phyloP scores from a whole-genome alignment of 2,329 filamentous ascomycete species.

The Elsinoe perseae region DNA sequence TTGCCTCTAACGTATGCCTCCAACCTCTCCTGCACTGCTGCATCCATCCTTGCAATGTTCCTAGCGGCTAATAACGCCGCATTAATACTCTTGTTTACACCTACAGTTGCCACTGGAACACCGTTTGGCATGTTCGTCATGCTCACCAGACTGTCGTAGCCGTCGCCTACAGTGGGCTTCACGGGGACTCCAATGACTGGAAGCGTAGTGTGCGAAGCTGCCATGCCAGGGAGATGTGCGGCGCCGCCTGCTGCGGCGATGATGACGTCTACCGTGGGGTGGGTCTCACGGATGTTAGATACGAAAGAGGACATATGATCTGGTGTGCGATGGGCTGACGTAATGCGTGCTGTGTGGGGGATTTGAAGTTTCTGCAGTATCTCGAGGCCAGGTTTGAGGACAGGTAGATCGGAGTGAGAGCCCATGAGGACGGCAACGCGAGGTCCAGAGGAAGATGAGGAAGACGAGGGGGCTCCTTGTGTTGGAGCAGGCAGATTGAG shows the following conservation, averaged over 20 bases:
- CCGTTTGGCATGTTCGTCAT: slow-evolving; percentile 47
- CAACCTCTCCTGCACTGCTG: slow-evolving; percentile 50
- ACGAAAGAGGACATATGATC: slow-evolving; percentile 41
- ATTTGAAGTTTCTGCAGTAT: slow-evolving; percentile 63
- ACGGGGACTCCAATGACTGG: slow-evolving; percentile 47
- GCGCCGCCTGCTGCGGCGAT: slow-evolving; percentile 45
- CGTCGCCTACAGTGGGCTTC: slow-evolving; percentile 43
- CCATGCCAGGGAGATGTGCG: slow-evolving; percentile 47
- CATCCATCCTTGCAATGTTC: slow-evolving; percentile 41
- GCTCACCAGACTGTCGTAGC: slow-evolving; percentile 43
- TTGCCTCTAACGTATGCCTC: slow-evolving; percentile 55
- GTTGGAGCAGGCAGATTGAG: slow-evolving; percentile 33
- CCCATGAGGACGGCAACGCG: slow-evolving; percentile 72
- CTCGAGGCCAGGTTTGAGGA: slow-evolving; percentile 58
- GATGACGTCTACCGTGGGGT: slow-evolving; percentile 36
- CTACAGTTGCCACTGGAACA: slow-evolving; percentile 35
- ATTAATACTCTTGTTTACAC: slow-evolving; percentile 41
- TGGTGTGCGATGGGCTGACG: slow-evolving; percentile 57
- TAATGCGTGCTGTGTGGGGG: slow-evolving; percentile 65
- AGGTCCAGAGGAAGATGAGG: slow-evolving; percentile 16
- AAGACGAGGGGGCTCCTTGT: slow-evolving; percentile 25
- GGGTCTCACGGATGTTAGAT: slow-evolving; percentile 30
- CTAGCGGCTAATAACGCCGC: slow-evolving; percentile 41
- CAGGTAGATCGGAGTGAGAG: slow-evolving; percentile 66
- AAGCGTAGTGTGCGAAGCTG: slow-evolving; percentile 41